Percentiles rank a stretch among this genome's conserved stretches.
These are phyloP conservation scores for Neotropicomus parvogracilis DNA, from an alignment of 1,284 basidiomycete species.

Conservation along the genomic window DNA sequence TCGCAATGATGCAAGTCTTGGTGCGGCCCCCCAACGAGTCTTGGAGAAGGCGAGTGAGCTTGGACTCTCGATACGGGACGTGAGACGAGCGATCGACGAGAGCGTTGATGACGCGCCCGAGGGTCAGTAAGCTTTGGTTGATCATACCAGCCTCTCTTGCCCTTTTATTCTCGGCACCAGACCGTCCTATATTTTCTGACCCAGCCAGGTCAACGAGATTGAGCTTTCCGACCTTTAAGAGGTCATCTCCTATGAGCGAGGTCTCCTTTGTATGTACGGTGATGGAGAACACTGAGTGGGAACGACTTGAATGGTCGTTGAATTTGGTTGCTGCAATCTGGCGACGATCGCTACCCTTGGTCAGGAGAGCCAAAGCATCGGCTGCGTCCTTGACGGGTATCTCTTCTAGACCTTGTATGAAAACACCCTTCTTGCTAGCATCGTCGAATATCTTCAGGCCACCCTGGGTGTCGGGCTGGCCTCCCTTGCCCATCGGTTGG, in stretches of 20 bases:
- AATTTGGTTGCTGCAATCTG: constrained; percentile 97
- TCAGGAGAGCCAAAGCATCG: constrained; percentile 83
- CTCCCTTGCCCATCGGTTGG: constrained; percentile 70
- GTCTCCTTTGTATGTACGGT: constrained; percentile 92
- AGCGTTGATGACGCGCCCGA: constrained; percentile 96
- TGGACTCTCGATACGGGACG: constrained; percentile 93
- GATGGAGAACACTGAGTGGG: constrained; percentile 97
- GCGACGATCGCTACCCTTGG: constrained; percentile 85
- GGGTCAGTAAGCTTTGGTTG: constrained; percentile 94
- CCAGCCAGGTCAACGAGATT: constrained; percentile 98
- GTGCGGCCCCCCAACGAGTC: constrained; percentile 98
- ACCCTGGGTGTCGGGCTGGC: constrained; percentile 38
- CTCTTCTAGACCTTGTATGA: constrained; percentile 95
- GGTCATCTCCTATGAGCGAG: constrained; percentile 76
- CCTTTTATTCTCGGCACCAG: constrained; percentile 92
- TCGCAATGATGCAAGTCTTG: constrained; percentile 98
- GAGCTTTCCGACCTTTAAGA: constrained; percentile 91
- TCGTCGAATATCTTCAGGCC: constrained; percentile 94
- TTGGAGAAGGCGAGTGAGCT: constrained; percentile 95
- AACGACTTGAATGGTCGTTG: constrained; percentile 96
- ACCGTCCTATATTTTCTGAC: constrained; percentile 95
- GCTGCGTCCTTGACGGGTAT: constrained; percentile 78
- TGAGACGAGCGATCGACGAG: constrained; percentile 90
- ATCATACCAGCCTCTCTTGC: constrained; percentile 99
- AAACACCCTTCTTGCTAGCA: constrained; percentile 78